Percentiles rank a stretch among this genome's conserved stretches.
Conservation (phyloP, 2,329 filamentous ascomycete species). For the Aureobasidium sp. region DNA sequence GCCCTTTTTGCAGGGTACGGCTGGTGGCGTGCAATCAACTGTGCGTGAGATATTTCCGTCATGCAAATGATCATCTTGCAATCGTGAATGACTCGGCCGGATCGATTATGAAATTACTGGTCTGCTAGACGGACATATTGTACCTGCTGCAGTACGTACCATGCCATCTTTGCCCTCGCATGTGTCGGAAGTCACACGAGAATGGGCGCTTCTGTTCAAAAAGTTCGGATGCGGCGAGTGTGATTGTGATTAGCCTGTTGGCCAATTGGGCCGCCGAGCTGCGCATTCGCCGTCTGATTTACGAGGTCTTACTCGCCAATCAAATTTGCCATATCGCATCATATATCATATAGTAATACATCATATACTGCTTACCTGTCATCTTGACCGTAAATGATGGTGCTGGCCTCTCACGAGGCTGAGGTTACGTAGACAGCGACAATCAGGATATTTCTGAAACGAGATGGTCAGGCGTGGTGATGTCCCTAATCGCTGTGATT, state of each 20-base stretch:
- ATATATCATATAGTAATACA: constrained; percentile 9
- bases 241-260: constrained; percentile 9
- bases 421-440: constrained; percentile 5
- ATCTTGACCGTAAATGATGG: constrained; percentile 2
- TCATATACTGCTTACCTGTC: constrained; percentile 12
- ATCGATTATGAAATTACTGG: constrained; percentile 4
- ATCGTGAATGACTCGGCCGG: constrained; percentile 14
- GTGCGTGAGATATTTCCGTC: background rate
- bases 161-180: background rate
- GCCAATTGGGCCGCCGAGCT: constrained; percentile 1
- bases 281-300: constrained; percentile 1
- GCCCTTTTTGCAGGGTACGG: background rate
- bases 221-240: background rate
- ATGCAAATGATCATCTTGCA: constrained; percentile 11
- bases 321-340: background rate
- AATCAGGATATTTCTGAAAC: constrained; percentile 8
- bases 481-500: background rate
- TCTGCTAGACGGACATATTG: background rate
- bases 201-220: background rate
- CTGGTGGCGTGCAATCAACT: constrained; percentile 9
- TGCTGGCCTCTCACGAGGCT: background rate
- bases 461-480: background rate
- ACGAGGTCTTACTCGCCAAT: constrained; percentile 1
- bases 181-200: background rate
- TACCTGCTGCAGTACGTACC: background rate